phyloP scores from a whole-genome alignment of 352 stramenopile species.

The Phytophthora uliginosa region DNA sequence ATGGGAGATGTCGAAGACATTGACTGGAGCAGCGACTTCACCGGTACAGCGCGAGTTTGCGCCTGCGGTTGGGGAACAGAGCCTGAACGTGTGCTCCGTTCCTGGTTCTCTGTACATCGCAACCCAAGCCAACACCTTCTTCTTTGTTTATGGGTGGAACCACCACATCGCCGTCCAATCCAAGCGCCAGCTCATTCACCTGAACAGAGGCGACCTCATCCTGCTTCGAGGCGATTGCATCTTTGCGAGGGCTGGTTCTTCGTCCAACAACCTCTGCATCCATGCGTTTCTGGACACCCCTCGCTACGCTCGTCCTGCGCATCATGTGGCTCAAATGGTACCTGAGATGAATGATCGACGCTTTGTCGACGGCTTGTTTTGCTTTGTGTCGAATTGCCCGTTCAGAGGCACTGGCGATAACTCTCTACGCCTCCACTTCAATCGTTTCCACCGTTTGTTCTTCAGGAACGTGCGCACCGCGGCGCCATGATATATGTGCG shows the following conservation, averaged over 20 bases:
- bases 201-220: not conserved
- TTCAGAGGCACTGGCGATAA: not conserved
- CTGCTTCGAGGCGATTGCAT: too few relatives aligned
- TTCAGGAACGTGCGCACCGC: not conserved
- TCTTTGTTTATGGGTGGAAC: not conserved
- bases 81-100: not conserved
- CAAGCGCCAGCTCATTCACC: not conserved
- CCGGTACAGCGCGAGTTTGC: not conserved
- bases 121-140: not conserved
- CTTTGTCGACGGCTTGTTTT: slow-evolving; percentile 1
- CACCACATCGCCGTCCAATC: not conserved
- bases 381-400: not conserved
- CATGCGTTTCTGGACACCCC: not conserved
- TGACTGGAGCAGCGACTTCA: too few relatives aligned
- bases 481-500: too few relatives aligned
- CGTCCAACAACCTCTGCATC: not conserved
- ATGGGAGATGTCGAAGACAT: too few relatives aligned
- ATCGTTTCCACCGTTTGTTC: not conserved
- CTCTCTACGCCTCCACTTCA: not conserved
- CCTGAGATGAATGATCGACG: not conserved
- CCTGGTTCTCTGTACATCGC: not conserved
- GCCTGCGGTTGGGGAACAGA: not conserved
- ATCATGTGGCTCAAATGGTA: not conserved
- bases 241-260: not conserved
- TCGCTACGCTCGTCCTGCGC: not conserved